Evolutionary conservation across 2,329 filamentous ascomycete genomes (phyloP), one percentile per base, ranked within the genome.

Genomic region (Madurella fahalii): DNA sequence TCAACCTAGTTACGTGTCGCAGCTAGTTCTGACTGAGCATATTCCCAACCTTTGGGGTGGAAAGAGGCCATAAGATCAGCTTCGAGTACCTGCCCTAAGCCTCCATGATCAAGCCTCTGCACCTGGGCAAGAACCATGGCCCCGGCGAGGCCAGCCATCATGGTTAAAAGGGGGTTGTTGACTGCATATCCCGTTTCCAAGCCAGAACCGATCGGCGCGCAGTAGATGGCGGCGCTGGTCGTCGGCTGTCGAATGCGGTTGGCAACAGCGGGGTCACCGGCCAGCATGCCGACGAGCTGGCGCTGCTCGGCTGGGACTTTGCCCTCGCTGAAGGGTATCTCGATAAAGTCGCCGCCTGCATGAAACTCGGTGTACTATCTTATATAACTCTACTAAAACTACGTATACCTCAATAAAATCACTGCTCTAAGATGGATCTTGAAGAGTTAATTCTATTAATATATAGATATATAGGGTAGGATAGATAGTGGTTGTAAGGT

Each of bases 301-400:
- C 68, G 68, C 43, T 65, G 59, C 52, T 69, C 68, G 1, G 68
- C 69, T 1, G 68, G 69, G 1, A 67, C 53, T 41, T 65, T 66
- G 60, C 68, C 68, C 7, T 68, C 69, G 47, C 68, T 70, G 32
- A 70, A 68, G 2, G 68, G 68, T 68, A 70, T 70, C 50, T 70
- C 68, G 40, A 71, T 51, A 25, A 65, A 71, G 2, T 63, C 43
- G 1, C 68, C 68, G 1, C 68, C 66, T 2, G 63, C 40, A 15
- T 41, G n/a, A n/a, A n/a, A n/a, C n/a, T n/a, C n/a, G n/a, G n/a
- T n/a, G n/a, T n/a, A n/a, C n/a, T n/a, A n/a, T n/a, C n/a, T n/a
- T n/a, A n/a, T n/a, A n/a, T n/a, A n/a, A n/a, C n/a, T n/a, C n/a
- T n/a, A n/a, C n/a, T n/a, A n/a, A n/a, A n/a, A n/a, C n/a, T n/a